Conservation (phyloP, 441 rosid genomes). For the Breynia disticha region DNA sequence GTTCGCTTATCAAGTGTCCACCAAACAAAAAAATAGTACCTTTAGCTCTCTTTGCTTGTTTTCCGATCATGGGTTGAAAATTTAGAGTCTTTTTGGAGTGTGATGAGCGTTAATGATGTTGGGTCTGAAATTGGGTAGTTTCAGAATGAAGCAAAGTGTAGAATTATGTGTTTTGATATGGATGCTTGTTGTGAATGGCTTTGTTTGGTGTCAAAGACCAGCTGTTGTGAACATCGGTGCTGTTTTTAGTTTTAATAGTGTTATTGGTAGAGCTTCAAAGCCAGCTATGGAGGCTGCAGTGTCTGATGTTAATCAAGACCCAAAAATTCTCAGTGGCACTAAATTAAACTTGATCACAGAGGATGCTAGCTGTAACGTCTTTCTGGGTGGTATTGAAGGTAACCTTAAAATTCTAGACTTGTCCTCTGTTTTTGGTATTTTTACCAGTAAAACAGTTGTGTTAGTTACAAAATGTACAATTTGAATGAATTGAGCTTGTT, state of each 20-base stretch:
- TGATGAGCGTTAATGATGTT: no score
- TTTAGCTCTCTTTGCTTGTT: no score
- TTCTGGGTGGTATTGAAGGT: conserved; percentile 66
- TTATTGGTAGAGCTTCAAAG: conserved; percentile 75
- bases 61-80: no score
- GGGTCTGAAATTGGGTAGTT: no score
- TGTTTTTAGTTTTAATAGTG: conserved; percentile 54
- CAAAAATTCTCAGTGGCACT: conserved; percentile 46
- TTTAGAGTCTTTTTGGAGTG: no score
- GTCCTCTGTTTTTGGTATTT: neutral
- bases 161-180: conserved; percentile 13
- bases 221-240: conserved; percentile 55
- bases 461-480: neutral
- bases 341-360: conserved; percentile 31
- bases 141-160: no score
- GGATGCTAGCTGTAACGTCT: conserved; percentile 55
- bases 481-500: neutral
- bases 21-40: no score
- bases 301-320: conserved; percentile 48
- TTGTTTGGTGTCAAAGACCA: conserved; percentile 41
- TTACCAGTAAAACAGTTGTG: no score
- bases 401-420: conserved; percentile 1
- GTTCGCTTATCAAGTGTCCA: no score
- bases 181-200: conserved; percentile 23
- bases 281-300: conserved; percentile 60